Conservation (phyloP, 495 filamentous ascomycete species). For the Cladorrhinum samala region DNA sequence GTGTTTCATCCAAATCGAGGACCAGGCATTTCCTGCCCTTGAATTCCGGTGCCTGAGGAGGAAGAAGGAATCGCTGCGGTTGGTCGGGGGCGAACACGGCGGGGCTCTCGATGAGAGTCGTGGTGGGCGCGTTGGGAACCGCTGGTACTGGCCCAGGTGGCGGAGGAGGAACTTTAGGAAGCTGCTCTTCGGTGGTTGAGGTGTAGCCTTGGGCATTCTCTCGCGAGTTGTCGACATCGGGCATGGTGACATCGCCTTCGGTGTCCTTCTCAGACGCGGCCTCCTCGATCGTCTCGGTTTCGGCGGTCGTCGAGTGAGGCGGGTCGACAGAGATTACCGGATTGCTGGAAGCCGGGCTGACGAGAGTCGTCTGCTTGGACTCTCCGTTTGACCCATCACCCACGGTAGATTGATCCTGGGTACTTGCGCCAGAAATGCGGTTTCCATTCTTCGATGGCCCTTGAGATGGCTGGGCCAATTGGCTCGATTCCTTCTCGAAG, state of each 20-base stretch:
- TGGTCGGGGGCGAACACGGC: slow-evolving; percentile 33
- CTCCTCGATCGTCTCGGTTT: slow-evolving; percentile 24
- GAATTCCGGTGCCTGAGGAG: slow-evolving; percentile 68
- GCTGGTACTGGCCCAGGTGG: slow-evolving; percentile 45
- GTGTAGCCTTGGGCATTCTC: slow-evolving; percentile 13
- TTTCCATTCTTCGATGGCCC: slow-evolving; percentile 33
- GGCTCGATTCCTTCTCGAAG: slow-evolving; percentile 38
- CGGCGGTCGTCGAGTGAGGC: slow-evolving; percentile 22
- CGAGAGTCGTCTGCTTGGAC: slow-evolving; percentile 41
- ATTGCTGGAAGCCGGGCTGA: slow-evolving; percentile 29
- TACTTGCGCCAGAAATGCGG: slow-evolving; percentile 37
- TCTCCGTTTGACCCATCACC: slow-evolving; percentile 37
- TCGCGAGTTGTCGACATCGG: slow-evolving; percentile 40
- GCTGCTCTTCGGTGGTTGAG: slow-evolving; percentile 26
- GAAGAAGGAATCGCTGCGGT: slow-evolving; percentile 66
- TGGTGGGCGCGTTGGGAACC: slow-evolving; percentile 22
- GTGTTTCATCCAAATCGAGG: slow-evolving; percentile 93
- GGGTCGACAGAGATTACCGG: slow-evolving; percentile 42
- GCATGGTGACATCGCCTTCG: slow-evolving; percentile 60
- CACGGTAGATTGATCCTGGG: slow-evolving; percentile 39
- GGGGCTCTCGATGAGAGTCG: slow-evolving; percentile 21
- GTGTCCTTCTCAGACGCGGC: slow-evolving; percentile 31
- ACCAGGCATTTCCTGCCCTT: slow-evolving; percentile 90
- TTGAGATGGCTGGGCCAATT: slow-evolving; percentile 24
- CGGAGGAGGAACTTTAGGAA: slow-evolving; percentile 52